Conservation (phyloP, 2,329 filamentous ascomycete species). For the Pseudopithomyces chartarum region DNA sequence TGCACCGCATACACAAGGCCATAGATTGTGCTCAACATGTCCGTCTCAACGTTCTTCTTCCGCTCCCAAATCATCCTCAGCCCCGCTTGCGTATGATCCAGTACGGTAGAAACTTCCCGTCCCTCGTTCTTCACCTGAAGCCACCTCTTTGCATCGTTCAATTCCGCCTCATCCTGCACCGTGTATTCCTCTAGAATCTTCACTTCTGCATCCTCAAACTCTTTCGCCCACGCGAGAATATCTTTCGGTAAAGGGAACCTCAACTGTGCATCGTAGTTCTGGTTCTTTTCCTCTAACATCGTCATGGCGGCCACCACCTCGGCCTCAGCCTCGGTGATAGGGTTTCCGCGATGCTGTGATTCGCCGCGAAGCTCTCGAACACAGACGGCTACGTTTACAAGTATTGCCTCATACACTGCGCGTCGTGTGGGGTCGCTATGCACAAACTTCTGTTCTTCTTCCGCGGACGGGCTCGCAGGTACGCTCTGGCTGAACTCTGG, state of each 20-base stretch:
- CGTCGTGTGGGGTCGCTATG: not conserved
- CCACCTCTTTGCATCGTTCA: slow-evolving; percentile 15
- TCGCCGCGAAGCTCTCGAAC: not conserved
- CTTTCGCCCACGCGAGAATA: not conserved
- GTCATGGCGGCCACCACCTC: slow-evolving; percentile 2
- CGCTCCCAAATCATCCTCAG: not conserved
- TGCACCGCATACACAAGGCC: slow-evolving; percentile 2
- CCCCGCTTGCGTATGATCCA: slow-evolving; percentile 11
- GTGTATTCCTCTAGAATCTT: not conserved
- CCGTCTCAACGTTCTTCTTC: not conserved
- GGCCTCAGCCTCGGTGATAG: not conserved
- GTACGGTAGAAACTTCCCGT: slow-evolving; percentile 4
- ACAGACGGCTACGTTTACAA: not conserved
- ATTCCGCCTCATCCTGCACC: not conserved
- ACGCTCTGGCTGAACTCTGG: not conserved
- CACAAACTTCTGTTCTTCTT: not conserved
- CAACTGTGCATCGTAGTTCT: not conserved
- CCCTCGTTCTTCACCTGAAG: slow-evolving; percentile 8
- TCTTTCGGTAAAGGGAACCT: not conserved
- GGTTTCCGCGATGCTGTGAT: not conserved
- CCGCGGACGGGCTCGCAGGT: not conserved
- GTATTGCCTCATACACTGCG: not conserved
- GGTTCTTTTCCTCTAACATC: not conserved
- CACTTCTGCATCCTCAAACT: not conserved
- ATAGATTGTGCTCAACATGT: not conserved